Base-by-base conservation (phyloP, 2,329 filamentous ascomycete genomes). In the Fusarium annulatum region DNA sequence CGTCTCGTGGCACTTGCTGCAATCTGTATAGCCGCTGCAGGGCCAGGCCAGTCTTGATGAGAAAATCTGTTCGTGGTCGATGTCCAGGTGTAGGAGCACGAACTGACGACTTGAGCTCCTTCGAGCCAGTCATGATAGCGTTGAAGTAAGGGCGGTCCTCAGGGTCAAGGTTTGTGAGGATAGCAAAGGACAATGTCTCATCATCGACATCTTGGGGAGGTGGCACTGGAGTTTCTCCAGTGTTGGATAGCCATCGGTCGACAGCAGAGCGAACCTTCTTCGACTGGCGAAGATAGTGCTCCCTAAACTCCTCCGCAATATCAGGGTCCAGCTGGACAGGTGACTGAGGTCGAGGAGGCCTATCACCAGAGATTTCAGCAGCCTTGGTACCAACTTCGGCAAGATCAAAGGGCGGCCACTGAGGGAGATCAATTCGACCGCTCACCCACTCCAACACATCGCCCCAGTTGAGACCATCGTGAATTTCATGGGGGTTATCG, bases 401-500 rank as follows among this genome's bases (percentile, higher is more conserved):
- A 75, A 95, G 88, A 74, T 93, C 90, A 78, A 98, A 96, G 0
- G 96, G 94, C 28, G 96, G 96, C 96, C 96, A 98, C 21, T 88
- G 84, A 1, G 96, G 95, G 58, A 98, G 87, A 76, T 97, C 94
- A 67, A 94, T 90, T 61, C 96, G 91, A 23, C 96, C 96, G 72
- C 94, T 96, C 18, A 97, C 95, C 80, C 95, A 91, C 82, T 99
- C 96, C 30, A 99, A 84, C 18, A 98, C 95, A 80, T 98, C 96
- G 15, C 96, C 96, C 96, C 96, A 99, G 71, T 94, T 96, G 36
- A 98, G 87, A 5, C 95, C 95, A 62, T 87, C 88, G 71, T 91
- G 89, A 21, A 92, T 88, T 42, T 91, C 88, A 42, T 89, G 84
- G 7, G 84, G 84, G 18, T 83, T 85, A 52, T 92, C 89, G 79